Evolutionary conservation across 371 early-diverging fungal genomes (phyloP), one percentile per base, ranked within the genome.

Genomic region (Mucor ambiguus): DNA sequence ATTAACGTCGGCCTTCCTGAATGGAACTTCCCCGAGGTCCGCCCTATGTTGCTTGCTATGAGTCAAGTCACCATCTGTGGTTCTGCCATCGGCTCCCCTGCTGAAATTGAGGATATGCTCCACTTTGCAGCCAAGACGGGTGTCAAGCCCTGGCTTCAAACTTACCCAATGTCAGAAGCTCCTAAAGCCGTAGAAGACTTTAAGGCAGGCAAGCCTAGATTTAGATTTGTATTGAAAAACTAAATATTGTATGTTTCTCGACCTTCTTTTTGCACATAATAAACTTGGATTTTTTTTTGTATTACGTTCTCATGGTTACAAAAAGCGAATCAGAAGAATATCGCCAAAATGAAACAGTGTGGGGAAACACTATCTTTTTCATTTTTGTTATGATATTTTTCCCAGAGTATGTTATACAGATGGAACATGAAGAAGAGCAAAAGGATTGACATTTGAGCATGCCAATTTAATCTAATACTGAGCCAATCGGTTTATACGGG

Each of bases 1-100:
- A 80, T 90, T 38, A 64, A 92, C 32, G 77, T 93, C 49, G 87
- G 82, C 2, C 20, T 87, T n/a, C 92, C 92, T 18, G 84, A 87
- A 61, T 71, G 63, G n/a, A 73, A 83, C 20, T 63, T 88, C 22
- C 64, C 65, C 44, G 59, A 63, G 12, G 55, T 74, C 14, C 49
- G 61, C 10, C 33, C 65, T 28, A 56, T 66, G 63, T 22, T 60
- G 7, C 62, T 75, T 18, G 49, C 52, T 3, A 61, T 63, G 29
- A 80, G 76, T 48, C 76, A 86, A 62, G 69, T 85, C 11, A 67
- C 73, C 2, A 69, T 93, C 35, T 77, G 73, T 10, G 93, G 92
- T 0, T 91, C 92, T 28, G 56, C 85, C 44, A 90, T 92, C 69
- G 93, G 92, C 52, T 80, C 84, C 22, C 75, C 68, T 26, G 46